phyloP scores from a whole-genome alignment of 2,329 filamentous ascomycete genomes.

The Botryotinia convoluta region DNA sequence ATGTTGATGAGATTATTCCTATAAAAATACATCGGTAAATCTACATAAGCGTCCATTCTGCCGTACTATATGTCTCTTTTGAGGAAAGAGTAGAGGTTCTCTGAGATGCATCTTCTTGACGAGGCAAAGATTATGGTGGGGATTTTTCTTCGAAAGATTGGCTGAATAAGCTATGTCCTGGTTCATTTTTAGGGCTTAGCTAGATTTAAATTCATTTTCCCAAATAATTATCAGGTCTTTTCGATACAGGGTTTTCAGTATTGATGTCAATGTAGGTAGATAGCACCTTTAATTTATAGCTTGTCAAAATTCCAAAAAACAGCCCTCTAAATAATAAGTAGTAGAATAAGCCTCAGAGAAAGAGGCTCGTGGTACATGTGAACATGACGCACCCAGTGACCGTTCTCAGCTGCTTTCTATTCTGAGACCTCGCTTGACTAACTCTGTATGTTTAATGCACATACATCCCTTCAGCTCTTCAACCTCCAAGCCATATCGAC shows the following conservation, averaged over 20 bases:
- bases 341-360: not conserved
- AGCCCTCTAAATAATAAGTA: not conserved
- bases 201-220: not conserved
- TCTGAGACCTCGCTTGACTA: conserved; percentile 17
- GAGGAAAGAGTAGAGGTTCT: not conserved
- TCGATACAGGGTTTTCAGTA: not conserved
- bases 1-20: not conserved
- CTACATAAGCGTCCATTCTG: not conserved
- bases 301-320: not conserved
- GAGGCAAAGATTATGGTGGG: not conserved
- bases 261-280: not conserved
- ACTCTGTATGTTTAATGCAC: not conserved
- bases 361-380: not conserved
- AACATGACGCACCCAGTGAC: not conserved
- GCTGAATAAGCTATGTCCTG: not conserved
- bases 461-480: not conserved
- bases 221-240: not conserved
- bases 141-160: not conserved
- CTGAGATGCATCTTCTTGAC: not conserved
- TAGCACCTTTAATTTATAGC: not conserved
- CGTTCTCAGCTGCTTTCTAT: not conserved
- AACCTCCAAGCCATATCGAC: not conserved
- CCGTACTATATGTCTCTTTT: not conserved
- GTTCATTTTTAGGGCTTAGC: not conserved
- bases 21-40: not conserved